phyloP scores from a whole-genome alignment of 139 green algal genomes.

The Coccomyxa sp. region DNA sequence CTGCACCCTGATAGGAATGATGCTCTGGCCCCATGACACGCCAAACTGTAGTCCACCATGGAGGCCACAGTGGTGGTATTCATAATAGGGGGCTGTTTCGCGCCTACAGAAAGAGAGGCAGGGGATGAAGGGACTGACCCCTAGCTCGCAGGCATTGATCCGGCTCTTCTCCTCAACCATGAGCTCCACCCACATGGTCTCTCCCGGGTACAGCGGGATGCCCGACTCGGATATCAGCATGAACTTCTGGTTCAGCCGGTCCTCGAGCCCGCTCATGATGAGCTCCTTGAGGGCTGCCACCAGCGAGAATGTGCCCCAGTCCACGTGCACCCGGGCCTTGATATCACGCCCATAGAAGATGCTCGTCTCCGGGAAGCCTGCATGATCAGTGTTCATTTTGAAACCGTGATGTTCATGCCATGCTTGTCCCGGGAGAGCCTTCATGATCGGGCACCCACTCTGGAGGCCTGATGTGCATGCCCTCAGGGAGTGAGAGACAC shows the following conservation, averaged over 20 bases:
- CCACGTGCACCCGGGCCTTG: background rate
- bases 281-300: slow-evolving; percentile 2
- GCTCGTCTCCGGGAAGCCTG: slow-evolving; percentile 5
- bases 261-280: slow-evolving; percentile 11
- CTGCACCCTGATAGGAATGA: no score
- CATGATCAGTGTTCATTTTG: no score
- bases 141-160: slow-evolving; percentile 12
- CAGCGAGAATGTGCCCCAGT: slow-evolving; percentile 32
- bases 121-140: background rate
- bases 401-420: no score
- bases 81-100: no score
- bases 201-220: slow-evolving; percentile 24
- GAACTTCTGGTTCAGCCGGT: slow-evolving; percentile 28
- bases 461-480: no score
- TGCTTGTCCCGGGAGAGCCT: no score
- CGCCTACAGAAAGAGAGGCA: no score
- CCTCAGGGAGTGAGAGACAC: no score
- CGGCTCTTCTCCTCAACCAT: slow-evolving; percentile 14
- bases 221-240: slow-evolving; percentile 17
- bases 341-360: slow-evolving; percentile 24
- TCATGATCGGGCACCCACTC: no score
- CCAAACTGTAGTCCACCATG: no score
- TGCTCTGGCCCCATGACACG: no score
- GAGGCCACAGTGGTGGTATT: no score
- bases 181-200: slow-evolving; percentile 8